Evolutionary conservation across 352 stramenopile genomes (phyloP), one percentile per base, ranked within the genome.

Genomic region (Phytophthora agathidicida): DNA sequence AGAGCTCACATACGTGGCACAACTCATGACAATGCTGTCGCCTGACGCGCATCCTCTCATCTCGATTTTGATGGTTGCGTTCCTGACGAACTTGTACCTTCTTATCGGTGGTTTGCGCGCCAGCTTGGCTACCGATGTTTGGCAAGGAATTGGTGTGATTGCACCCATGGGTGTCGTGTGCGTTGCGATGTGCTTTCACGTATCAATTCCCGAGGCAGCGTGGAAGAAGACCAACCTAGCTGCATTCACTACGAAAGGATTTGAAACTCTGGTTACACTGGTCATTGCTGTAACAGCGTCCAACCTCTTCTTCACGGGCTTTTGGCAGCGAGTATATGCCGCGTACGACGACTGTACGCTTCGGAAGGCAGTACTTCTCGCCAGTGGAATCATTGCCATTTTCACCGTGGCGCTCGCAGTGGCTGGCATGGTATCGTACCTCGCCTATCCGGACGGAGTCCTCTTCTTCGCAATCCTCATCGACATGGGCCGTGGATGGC

Each of bases 281-380:
- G 68, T 75, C 9, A 88, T 93, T 47, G 83, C 83, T 13, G 59
- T 91, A 4, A 76, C 68, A 8, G 69, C 80, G 14, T 76, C 80
- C 14, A 91, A 86, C 42, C 54, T 93, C 13, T 93, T 93, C 63
- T 88, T 90, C 65, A 91, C 83, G 48, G 83, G 79, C 50, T 93
- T 84, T 46, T 93, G 83, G 83, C 83, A 91, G 61, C 80, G 83
- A 31, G 82, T 90, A 36, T 91, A 83, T 56, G 59, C 77, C 0
- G 80, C 76, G 7, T 77, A 83, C 6, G 75, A 86, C 62, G 71
- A 90, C 55, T 43, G 39, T 8, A 88, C 80, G 7, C 55, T 93
- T 17, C 68, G 62, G 36, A 75, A 71, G 23, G 80, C 67, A 13
- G 65, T 74, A 1, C 48, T 73, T 16, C 61, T 79, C 28, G 71